These are phyloP conservation scores for Saksenaea vasiformis DNA, from an alignment of 371 early-diverging fungal species.

Conservation along the genomic window DNA sequence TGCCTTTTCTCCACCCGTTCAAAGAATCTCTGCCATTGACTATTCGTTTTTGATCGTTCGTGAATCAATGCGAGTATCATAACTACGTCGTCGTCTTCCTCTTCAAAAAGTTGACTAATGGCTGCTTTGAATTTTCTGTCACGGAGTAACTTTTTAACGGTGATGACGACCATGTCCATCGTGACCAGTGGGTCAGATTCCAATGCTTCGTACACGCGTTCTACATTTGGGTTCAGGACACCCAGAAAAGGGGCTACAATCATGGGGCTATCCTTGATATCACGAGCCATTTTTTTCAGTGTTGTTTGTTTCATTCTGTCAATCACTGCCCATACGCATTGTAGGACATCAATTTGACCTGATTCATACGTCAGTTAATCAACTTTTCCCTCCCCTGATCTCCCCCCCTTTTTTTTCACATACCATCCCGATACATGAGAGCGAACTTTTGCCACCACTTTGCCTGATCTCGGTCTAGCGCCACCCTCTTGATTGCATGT, in stretches of 20 bases:
- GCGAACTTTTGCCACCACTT: slow-evolving; percentile 44
- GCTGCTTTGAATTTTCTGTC: slow-evolving; percentile 24
- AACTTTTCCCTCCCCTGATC: slow-evolving; percentile 1
- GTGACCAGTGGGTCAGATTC: slow-evolving; percentile 8
- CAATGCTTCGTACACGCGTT: neutral
- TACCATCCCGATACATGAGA: slow-evolving; percentile 55
- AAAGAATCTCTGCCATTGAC: slow-evolving; percentile 34
- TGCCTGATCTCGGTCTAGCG: slow-evolving; percentile 12
- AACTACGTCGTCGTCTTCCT: slow-evolving; percentile 52
- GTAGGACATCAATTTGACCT: slow-evolving; percentile 35
- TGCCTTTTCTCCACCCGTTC: slow-evolving; percentile 23
- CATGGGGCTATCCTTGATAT: slow-evolving; percentile 15
- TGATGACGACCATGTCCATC: slow-evolving; percentile 30
- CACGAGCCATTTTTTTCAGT: slow-evolving; percentile 27
- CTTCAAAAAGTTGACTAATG: slow-evolving; percentile 32
- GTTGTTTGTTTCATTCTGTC: slow-evolving; percentile 23
- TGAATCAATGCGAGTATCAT: slow-evolving; percentile 46
- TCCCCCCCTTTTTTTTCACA: slow-evolving; percentile 5
- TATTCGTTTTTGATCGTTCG: slow-evolving; percentile 28
- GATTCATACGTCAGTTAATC: slow-evolving; percentile 7
- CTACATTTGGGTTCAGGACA: slow-evolving; percentile 26
- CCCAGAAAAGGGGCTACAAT: slow-evolving; percentile 36
- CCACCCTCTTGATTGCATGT: slow-evolving; percentile 22
- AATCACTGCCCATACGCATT: slow-evolving; percentile 19
- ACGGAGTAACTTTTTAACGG: slow-evolving; percentile 25